Evolutionary conservation across 2,329 filamentous ascomycete species (phyloP).

Genomic region (Cercospora berteroae): DNA sequence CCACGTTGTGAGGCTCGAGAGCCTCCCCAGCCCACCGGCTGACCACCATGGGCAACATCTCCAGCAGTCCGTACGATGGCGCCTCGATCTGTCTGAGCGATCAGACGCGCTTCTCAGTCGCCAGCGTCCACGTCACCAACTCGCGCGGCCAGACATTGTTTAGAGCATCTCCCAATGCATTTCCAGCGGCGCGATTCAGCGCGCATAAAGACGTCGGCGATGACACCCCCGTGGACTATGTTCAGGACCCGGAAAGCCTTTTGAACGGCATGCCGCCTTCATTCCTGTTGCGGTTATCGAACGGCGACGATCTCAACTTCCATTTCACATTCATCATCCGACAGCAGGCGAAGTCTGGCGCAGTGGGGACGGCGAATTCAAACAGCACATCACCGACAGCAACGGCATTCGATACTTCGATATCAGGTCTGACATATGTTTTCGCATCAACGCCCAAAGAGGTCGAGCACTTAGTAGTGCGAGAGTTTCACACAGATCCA

Average conservation of each 20-base stretch:
- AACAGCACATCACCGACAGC: constrained; percentile 15
- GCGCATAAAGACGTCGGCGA: constrained; percentile 73
- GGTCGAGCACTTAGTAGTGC: constrained; percentile 87
- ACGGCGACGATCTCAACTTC: constrained; percentile 90
- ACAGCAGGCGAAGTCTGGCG: constrained; percentile 46
- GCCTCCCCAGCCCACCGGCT: constrained; percentile 23
- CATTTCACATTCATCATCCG: constrained; percentile 85
- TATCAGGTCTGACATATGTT: constrained; percentile 88
- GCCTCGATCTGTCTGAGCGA: constrained; percentile 80
- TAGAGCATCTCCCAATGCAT: constrained; percentile 79
- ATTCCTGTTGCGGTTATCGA: constrained; percentile 82
- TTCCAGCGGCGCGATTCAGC: constrained; percentile 74
- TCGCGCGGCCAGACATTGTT: constrained; percentile 73
- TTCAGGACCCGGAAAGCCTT: constrained; percentile 79
- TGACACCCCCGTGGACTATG: constrained; percentile 76
- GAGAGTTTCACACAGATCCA: constrained; percentile 94
- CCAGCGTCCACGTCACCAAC: constrained; percentile 78
- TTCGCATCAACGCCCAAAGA: constrained; percentile 83
- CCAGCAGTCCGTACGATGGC: constrained; percentile 83
- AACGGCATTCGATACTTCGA: constrained; percentile 62
- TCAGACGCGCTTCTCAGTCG: constrained; percentile 85
- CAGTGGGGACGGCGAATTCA: constrained; percentile 15
- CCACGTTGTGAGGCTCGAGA: constrained; percentile 20
- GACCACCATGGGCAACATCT: constrained; percentile 80
- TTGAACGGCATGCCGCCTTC: constrained; percentile 52